phyloP scores from a whole-genome alignment of 2,329 filamentous ascomycete species.

The Fusarium sp. region DNA sequence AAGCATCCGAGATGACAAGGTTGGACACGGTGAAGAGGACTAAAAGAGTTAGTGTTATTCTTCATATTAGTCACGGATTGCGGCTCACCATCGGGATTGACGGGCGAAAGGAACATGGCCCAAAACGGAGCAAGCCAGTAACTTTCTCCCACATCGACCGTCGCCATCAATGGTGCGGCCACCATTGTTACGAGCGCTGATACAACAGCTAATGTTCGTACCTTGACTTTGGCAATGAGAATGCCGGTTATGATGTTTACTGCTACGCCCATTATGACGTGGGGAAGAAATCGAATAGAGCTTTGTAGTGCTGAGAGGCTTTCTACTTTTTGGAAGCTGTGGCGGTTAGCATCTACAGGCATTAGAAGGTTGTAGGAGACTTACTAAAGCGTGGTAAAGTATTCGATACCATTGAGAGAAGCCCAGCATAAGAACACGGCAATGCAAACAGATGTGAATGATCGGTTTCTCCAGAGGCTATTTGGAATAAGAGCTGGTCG shows the following conservation, averaged over 20 bases:
- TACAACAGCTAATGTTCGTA: slow-evolving; percentile 55
- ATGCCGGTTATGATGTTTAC: slow-evolving; percentile 59
- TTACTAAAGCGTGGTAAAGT: slow-evolving; percentile 62
- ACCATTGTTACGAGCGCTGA: slow-evolving; percentile 59
- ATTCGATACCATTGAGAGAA: slow-evolving; percentile 60
- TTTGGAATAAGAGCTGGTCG: slow-evolving; percentile 71
- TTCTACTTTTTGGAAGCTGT: slow-evolving; percentile 63
- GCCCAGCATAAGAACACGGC: slow-evolving; percentile 62
- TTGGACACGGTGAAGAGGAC: slow-evolving; percentile 68
- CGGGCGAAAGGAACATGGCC: slow-evolving; percentile 59
- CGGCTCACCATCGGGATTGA: slow-evolving; percentile 56
- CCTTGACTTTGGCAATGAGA: slow-evolving; percentile 55
- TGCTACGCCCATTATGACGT: slow-evolving; percentile 57
- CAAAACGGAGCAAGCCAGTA: slow-evolving; percentile 64
- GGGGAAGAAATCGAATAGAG: slow-evolving; percentile 62
- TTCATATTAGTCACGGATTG: rapidly evolving
- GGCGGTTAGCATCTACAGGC: neutral
- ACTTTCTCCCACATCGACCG: slow-evolving; percentile 58
- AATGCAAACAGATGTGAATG: slow-evolving; percentile 68
- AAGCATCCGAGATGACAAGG: slow-evolving; percentile 66
- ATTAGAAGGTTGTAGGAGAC: slow-evolving; percentile 11
- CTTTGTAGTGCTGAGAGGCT: slow-evolving; percentile 58
- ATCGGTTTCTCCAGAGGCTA: slow-evolving; percentile 66
- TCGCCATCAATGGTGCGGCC: slow-evolving; percentile 67
- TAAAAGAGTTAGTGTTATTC: neutral